Percentiles rank a stretch among this genome's conserved stretches.
These are phyloP conservation scores for Fusarium circinatum DNA, from an alignment of 2,329 filamentous ascomycete species.

Conservation along the genomic window DNA sequence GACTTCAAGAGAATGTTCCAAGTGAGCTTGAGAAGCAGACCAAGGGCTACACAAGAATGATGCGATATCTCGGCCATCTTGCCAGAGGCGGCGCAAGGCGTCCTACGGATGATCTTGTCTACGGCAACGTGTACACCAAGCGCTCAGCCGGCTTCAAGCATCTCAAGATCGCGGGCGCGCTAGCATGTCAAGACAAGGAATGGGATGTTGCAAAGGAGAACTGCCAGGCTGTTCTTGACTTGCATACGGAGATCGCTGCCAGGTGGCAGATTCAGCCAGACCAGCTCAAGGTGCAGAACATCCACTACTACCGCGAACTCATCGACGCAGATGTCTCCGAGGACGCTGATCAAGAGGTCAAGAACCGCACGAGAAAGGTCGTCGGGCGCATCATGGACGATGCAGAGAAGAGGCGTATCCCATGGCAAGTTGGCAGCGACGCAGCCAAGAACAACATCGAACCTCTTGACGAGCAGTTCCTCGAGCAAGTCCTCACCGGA, in stretches of 20 bases:
- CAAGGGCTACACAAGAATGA: not conserved
- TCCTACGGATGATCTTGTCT: not conserved
- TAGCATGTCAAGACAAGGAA: not conserved
- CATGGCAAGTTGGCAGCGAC: conserved; percentile 16
- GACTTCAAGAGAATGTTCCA: not conserved
- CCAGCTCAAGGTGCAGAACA: conserved; percentile 12
- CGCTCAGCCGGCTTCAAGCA: conserved; percentile 14
- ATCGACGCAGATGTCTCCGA: not conserved
- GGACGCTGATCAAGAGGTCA: not conserved
- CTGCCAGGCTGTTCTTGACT: not conserved
- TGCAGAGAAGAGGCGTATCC: not conserved
- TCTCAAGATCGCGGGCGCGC: not conserved
- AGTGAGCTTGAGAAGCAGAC: conserved; percentile 4
- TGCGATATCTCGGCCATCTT: not conserved
- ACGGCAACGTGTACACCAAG: conserved; percentile 18
- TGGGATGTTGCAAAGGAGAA: conserved; percentile 2
- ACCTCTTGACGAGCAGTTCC: conserved; percentile 2
- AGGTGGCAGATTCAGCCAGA: not conserved
- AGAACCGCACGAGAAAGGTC: not conserved
- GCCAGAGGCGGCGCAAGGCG: not conserved
- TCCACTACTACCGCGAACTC: not conserved
- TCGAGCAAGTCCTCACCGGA: not conserved
- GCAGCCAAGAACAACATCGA: not conserved
- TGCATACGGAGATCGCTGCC: not conserved
- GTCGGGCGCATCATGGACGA: not conserved